Conservation (phyloP, 208 protist species). For the Porcisia hertigi region DNA sequence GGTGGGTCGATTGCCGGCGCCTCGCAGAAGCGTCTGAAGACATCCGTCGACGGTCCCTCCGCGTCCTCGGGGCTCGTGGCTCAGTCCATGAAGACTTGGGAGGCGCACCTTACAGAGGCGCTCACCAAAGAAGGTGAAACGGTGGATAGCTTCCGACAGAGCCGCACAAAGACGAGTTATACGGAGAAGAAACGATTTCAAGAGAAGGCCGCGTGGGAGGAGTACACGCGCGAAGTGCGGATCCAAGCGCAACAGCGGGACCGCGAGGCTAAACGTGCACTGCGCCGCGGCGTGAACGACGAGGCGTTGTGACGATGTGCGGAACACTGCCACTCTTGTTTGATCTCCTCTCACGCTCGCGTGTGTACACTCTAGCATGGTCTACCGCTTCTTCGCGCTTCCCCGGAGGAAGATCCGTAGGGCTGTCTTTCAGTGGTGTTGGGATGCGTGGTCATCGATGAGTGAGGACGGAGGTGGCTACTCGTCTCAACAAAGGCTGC, state of each 20-base stretch:
- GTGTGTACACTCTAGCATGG: background rate
- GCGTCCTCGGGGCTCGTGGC: slow-evolving; percentile 55
- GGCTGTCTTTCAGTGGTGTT: background rate
- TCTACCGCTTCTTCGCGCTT: background rate
- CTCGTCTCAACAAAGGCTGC: too few species aligned
- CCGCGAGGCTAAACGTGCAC: slow-evolving; percentile 46
- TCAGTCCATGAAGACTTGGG: slow-evolving; percentile 67
- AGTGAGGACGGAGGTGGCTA: too few species aligned
- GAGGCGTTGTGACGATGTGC: background rate
- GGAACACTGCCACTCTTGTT: background rate
- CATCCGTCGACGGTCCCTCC: slow-evolving; percentile 2
- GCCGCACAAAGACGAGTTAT: slow-evolving; percentile 54
- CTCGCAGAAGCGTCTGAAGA: slow-evolving; percentile 32
- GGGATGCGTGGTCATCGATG: background rate
- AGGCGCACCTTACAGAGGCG: slow-evolving; percentile 46
- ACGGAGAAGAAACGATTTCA: slow-evolving; percentile 68
- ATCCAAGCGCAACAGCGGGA: slow-evolving; percentile 57
- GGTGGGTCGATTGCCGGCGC: slow-evolving; percentile 1
- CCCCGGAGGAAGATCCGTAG: background rate
- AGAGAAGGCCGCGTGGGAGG: slow-evolving; percentile 61
- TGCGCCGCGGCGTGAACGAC: slow-evolving; percentile 54
- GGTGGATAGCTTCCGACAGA: slow-evolving; percentile 65
- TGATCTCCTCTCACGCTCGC: background rate
- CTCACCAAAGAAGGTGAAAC: slow-evolving; percentile 73
- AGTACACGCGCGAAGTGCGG: slow-evolving; percentile 61